A percentile compares a stretch with the other conserved stretches of the same genome.
Evolutionary conservation across 495 filamentous ascomycete genomes (phyloP).

Genomic region (Aspergillus affinis): DNA sequence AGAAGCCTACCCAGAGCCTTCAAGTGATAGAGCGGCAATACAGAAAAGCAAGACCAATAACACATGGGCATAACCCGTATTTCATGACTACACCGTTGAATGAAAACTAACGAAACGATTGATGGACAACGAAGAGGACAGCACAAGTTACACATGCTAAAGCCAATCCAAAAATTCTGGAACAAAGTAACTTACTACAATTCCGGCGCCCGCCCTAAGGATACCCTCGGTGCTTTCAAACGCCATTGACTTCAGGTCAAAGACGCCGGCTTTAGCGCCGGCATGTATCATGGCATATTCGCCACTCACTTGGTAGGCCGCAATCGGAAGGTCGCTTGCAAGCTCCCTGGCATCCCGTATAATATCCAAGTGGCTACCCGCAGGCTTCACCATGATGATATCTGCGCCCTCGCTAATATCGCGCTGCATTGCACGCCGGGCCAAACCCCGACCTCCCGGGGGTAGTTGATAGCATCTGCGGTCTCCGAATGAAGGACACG

Average conservation of each 20-base stretch:
- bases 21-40: neutral
- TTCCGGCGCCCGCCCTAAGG: slow-evolving; percentile 84
- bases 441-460: slow-evolving; percentile 87
- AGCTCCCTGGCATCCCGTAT: slow-evolving; percentile 95
- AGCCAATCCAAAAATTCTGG: slow-evolving; percentile 93
- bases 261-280: slow-evolving; percentile 93
- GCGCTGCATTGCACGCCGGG: slow-evolving; percentile 83
- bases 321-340: slow-evolving; percentile 83
- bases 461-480: slow-evolving; percentile 95
- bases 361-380: slow-evolving; percentile 90
- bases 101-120: neutral
- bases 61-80: neutral
- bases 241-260: slow-evolving; percentile 92
- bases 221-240: slow-evolving; percentile 94
- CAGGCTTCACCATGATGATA: slow-evolving; percentile 99
- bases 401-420: slow-evolving; percentile 94
- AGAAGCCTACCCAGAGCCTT: neutral
- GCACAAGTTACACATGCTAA: slow-evolving; percentile 11
- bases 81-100: neutral
- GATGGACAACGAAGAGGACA: no score
- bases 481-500: slow-evolving; percentile 89
- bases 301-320: slow-evolving; percentile 94
- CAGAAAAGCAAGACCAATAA: neutral
- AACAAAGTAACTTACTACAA: slow-evolving; percentile 90
- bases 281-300: slow-evolving; percentile 99